Percentiles rank a stretch among this genome's conserved stretches.
Evolutionary conservation across 306 rosid genomes (phyloP).

Genomic region (Begonia fuchsioides): DNA sequence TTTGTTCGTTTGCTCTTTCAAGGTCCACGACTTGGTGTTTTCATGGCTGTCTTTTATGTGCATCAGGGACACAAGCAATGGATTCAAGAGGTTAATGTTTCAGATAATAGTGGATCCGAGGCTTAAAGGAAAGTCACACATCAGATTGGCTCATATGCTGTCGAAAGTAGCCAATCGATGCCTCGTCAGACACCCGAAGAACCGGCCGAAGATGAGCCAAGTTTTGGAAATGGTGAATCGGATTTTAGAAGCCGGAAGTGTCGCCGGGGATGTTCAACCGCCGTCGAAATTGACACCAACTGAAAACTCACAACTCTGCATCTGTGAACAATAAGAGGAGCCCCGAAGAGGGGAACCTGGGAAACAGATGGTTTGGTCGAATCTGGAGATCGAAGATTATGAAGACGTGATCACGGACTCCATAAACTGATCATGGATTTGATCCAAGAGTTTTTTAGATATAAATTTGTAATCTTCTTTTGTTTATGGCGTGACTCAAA

Average conservation of each 20-base stretch:
- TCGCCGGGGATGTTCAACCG: slow-evolving; percentile 21
- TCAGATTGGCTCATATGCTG: slow-evolving; percentile 57
- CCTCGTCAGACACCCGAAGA: slow-evolving; percentile 66
- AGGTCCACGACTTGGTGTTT: no score
- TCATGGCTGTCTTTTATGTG: not conserved
- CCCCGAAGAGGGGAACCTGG: no score
- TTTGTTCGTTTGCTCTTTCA: no score
- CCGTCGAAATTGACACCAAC: slow-evolving; percentile 26
- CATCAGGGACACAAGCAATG: slow-evolving; percentile 93
- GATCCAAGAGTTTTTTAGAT: no score
- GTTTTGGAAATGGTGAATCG: slow-evolving; percentile 61
- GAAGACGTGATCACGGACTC: slow-evolving; percentile 30
- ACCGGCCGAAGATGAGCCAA: slow-evolving; percentile 93
- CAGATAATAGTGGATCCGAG: slow-evolving; percentile 73
- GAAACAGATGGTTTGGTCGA: slow-evolving; percentile 43
- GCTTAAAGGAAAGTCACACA: slow-evolving; percentile 57
- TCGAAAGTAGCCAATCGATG: slow-evolving; percentile 69
- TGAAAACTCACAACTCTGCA: slow-evolving; percentile 22
- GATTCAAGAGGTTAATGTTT: slow-evolving; percentile 97
- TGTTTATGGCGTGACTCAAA: no score
- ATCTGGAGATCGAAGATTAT: slow-evolving; percentile 47
- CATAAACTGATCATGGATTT: no score
- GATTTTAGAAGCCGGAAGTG: slow-evolving; percentile 28
- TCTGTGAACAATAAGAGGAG: slow-evolving; percentile 27
- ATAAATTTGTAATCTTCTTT: no score